These are phyloP conservation scores for Globisporangium megalacanthum DNA, from an alignment of 352 stramenopile genomes.

Conservation along the genomic window DNA sequence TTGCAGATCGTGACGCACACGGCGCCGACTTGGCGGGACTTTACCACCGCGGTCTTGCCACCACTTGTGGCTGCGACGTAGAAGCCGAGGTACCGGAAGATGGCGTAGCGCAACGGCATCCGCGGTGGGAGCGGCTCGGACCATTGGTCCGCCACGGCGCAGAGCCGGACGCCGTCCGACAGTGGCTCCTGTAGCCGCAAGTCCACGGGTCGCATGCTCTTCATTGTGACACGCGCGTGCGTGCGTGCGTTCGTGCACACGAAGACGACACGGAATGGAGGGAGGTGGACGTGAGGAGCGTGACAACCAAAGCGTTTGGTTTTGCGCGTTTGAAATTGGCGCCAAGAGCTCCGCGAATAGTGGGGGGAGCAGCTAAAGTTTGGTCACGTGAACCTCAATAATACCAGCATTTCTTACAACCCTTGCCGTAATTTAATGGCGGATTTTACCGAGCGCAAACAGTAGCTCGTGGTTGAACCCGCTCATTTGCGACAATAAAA, in stretches of 20 bases:
- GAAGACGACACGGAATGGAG: neutral
- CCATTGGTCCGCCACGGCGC: slow-evolving; percentile 66
- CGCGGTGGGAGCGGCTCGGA: slow-evolving; percentile 54
- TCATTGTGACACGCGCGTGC: slow-evolving; percentile 23
- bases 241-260: neutral
- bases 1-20: slow-evolving; percentile 72
- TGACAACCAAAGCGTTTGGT: neutral
- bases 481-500: neutral
- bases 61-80: slow-evolving; percentile 58
- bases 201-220: slow-evolving; percentile 63
- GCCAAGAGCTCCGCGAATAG: neutral
- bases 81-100: slow-evolving; percentile 77
- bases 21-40: slow-evolving; percentile 39
- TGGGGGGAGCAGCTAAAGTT: too few relatives aligned
- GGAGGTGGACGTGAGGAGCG: neutral
- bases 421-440: neutral
- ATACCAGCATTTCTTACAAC: neutral
- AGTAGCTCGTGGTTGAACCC: too few relatives aligned
- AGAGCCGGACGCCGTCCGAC: slow-evolving; percentile 56
- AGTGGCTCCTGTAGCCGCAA: slow-evolving; percentile 35
- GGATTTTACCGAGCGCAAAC: too few relatives aligned
- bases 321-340: neutral
- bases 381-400: too few relatives aligned
- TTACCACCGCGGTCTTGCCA: slow-evolving; percentile 60
- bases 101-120: slow-evolving; percentile 68